These are phyloP conservation scores for Umbelopsis sp. DNA, from an alignment of 192 early-diverging fungal species.

Conservation along the genomic window DNA sequence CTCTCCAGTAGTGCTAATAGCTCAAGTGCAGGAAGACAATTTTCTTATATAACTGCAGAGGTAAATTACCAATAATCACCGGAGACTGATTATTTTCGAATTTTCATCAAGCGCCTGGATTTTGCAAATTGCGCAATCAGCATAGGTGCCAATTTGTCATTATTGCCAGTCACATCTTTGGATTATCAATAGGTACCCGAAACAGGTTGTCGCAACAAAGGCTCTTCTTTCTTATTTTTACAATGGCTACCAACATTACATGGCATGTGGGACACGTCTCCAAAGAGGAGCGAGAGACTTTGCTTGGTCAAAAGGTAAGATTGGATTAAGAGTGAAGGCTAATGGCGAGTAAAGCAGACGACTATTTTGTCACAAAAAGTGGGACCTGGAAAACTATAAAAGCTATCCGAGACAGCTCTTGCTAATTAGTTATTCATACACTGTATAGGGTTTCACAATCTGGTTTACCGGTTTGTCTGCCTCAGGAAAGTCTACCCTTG, in stretches of 20 bases:
- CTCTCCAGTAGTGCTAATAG: too few species aligned
- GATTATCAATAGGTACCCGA: neutral
- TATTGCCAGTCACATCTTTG: conserved; percentile 1
- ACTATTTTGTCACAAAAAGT: too few species aligned
- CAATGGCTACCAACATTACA: conserved; percentile 81
- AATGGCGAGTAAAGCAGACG: neutral
- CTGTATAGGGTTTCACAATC: conserved; percentile 72
- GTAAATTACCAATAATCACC: too few species aligned
- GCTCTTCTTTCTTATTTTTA: neutral
- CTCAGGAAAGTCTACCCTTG: conserved; percentile 91
- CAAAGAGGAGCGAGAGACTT: conserved; percentile 68
- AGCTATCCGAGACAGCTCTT: too few species aligned
- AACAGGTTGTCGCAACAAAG: neutral
- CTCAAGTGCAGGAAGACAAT: too few species aligned
- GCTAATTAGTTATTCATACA: neutral
- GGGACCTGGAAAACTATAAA: neutral
- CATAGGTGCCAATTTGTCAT: neutral
- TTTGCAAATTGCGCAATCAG: neutral
- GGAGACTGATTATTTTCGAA: neutral
- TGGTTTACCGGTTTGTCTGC: conserved; percentile 97
- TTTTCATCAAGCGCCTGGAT: neutral
- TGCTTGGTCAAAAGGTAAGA: conserved; percentile 67
- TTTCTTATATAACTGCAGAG: too few species aligned
- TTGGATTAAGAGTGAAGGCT: conserved; percentile 5
- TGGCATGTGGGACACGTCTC: conserved; percentile 84